phyloP scores from a whole-genome alignment of 202 grass and related monocot species.

The Setaria italica region DNA sequence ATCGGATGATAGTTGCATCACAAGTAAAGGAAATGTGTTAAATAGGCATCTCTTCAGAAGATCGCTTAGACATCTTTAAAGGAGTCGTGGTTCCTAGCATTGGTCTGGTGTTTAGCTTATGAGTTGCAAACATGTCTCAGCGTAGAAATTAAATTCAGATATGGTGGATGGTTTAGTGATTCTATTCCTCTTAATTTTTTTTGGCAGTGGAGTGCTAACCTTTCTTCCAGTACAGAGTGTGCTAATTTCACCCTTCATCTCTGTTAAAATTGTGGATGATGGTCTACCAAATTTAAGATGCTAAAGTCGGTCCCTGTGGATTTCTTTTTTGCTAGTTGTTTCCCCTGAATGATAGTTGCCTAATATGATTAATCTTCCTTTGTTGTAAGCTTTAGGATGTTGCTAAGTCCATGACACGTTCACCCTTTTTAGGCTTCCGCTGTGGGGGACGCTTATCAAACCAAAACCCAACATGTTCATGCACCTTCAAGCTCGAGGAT shows the following conservation, averaged over 20 bases:
- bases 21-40: not conserved
- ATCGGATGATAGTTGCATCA: not conserved
- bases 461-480: slow-evolving; percentile 70
- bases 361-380: slow-evolving; percentile 55
- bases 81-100: not conserved
- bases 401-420: slow-evolving; percentile 66
- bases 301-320: not conserved
- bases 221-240: not conserved
- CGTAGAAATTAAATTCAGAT: not conserved
- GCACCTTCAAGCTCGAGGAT: slow-evolving; percentile 65
- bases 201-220: not conserved
- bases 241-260: not conserved
- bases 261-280: not conserved
- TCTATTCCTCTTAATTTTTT: not conserved
- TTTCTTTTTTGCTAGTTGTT: not conserved
- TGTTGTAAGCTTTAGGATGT: slow-evolving; percentile 62
- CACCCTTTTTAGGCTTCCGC: slow-evolving; percentile 70
- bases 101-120: not conserved
- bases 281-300: not conserved
- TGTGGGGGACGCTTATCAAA: slow-evolving; percentile 65
- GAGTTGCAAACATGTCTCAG: not conserved
- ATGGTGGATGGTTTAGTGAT: not conserved
- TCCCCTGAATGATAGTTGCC: slow-evolving; percentile 32
- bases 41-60: not conserved
- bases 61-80: not conserved